phyloP scores from a whole-genome alignment of 2,329 filamentous ascomycete species.

The Aspergillus tamarii region DNA sequence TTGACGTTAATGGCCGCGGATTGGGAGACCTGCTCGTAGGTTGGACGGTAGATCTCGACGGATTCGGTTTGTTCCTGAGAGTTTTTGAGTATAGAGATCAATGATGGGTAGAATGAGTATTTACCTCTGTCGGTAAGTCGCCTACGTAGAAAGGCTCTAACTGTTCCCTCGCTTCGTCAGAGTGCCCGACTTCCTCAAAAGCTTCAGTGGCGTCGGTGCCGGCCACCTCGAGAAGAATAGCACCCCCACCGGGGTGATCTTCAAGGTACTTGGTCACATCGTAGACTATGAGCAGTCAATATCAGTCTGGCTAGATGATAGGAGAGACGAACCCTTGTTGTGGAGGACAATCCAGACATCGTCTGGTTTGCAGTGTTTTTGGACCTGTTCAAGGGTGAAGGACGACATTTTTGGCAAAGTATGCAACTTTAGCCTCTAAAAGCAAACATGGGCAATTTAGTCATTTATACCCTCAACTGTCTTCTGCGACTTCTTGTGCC shows the following conservation, averaged over 20 bases:
- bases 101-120: background rate
- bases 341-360: constrained; percentile 61
- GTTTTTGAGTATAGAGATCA: background rate
- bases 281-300: constrained; percentile 51
- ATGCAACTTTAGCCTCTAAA: background rate
- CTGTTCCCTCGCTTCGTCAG: constrained; percentile 47
- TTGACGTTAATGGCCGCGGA: constrained; percentile 21
- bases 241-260: constrained; percentile 57
- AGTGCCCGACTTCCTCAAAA: constrained; percentile 48
- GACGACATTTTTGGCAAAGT: constrained; percentile 4
- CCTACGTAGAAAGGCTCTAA: constrained; percentile 41
- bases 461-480: background rate
- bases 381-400: constrained; percentile 39
- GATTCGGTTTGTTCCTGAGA: constrained; percentile 22
- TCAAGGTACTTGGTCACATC: constrained; percentile 60
- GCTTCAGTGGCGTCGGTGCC: constrained; percentile 45
- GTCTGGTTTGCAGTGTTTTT: constrained; percentile 49
- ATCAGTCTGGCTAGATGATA: background rate
- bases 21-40: constrained; percentile 25
- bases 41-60: constrained; percentile 25
- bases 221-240: constrained; percentile 43
- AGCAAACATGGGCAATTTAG: background rate
- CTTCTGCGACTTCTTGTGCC: background rate
- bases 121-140: constrained; percentile 25
- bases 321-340: constrained; percentile 48